Percentiles rank a stretch among this genome's conserved stretches.
Conservation (phyloP, 108 stramenopile species). For the Thalassiosira profunda region DNA sequence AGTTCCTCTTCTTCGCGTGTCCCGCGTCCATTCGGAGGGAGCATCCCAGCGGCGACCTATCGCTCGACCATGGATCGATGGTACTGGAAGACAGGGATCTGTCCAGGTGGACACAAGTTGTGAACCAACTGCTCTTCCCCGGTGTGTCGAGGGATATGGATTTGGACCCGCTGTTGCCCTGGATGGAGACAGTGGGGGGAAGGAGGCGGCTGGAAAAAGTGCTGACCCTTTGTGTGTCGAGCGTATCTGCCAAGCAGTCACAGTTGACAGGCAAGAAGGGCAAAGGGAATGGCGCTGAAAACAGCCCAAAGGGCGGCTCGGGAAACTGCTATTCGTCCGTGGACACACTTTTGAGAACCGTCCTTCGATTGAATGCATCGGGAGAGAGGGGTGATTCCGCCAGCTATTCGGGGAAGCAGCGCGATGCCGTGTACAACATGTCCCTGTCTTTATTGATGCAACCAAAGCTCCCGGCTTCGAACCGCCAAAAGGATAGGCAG, state of each 20-base stretch:
- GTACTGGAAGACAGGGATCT: slow-evolving; percentile 47
- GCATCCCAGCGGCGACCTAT: background rate
- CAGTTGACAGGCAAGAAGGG: background rate
- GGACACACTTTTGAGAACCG: slow-evolving; percentile 31
- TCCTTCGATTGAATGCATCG: slow-evolving; percentile 25
- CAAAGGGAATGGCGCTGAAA: background rate
- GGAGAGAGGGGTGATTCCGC: background rate
- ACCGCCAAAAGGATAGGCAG: background rate
- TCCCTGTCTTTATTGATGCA: slow-evolving; percentile 33
- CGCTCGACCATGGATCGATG: slow-evolving; percentile 7
- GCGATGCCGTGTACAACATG: slow-evolving; percentile 29
- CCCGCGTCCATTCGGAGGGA: slow-evolving; percentile 39
- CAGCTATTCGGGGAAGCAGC: slow-evolving; percentile 20
- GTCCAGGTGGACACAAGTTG: slow-evolving; percentile 38
- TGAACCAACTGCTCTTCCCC: slow-evolving; percentile 64
- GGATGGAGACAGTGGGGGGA: slow-evolving; percentile 65
- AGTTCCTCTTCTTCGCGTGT: slow-evolving; percentile 68
- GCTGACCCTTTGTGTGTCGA: slow-evolving; percentile 34
- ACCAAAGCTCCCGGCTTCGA: background rate
- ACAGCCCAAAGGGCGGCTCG: background rate
- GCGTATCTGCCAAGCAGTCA: slow-evolving; percentile 20
- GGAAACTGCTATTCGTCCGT: slow-evolving; percentile 9
- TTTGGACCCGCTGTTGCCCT: slow-evolving; percentile 66
- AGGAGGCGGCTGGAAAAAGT: slow-evolving; percentile 37
- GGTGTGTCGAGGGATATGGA: slow-evolving; percentile 59